Evolutionary conservation across 2,329 filamentous ascomycete species (phyloP).

Genomic region (Colletotrichum sp.): DNA sequence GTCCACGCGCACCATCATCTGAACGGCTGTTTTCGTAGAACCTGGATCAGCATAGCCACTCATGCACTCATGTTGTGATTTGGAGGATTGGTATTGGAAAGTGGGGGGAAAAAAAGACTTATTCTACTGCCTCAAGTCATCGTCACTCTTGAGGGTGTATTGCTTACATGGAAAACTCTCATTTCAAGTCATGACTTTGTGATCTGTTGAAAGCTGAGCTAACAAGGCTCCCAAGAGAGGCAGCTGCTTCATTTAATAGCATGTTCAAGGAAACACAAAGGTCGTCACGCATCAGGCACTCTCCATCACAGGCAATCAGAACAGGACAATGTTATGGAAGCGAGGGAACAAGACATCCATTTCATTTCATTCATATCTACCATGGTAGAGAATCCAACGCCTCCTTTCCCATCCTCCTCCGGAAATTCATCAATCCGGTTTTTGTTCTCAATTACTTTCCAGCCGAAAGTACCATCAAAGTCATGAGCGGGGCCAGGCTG

Average conservation of each 20-base stretch:
- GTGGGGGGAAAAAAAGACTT: neutral
- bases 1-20: neutral
- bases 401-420: neutral
- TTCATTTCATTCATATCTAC: conserved; percentile 23
- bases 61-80: neutral
- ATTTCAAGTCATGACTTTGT: too few species aligned
- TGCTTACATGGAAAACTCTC: too few species aligned
- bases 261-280: neutral
- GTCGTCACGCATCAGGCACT: neutral
- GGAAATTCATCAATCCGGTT: neutral
- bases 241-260: neutral
- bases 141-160: neutral
- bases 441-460: neutral
- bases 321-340: neutral
- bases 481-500: neutral
- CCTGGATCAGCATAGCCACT: neutral
- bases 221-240: neutral
- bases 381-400: conserved; percentile 1
- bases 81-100: neutral
- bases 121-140: neutral
- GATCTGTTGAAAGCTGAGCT: neutral
- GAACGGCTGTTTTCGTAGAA: neutral
- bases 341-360: conserved; percentile 16
- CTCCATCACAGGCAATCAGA: neutral
- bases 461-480: neutral